Conservation (phyloP, 2,329 filamentous ascomycete species). For the Fusarium clavum region DNA sequence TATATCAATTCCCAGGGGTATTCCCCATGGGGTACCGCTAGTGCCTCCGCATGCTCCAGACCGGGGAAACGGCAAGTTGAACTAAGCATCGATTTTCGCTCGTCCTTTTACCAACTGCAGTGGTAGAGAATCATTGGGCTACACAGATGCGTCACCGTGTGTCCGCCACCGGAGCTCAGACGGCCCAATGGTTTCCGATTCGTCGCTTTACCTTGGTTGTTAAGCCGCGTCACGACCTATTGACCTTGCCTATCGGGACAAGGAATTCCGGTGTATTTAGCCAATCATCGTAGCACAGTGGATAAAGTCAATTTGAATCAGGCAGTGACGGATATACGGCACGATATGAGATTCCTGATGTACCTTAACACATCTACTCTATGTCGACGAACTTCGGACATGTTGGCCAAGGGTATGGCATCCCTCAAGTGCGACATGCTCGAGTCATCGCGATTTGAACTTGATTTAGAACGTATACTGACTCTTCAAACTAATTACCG, state of each 20-base stretch:
- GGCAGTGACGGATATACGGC: not conserved
- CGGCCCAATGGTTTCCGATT: not conserved
- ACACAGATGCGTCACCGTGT: not conserved
- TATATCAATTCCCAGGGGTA: not conserved
- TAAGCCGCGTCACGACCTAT: not conserved
- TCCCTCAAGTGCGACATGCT: not conserved
- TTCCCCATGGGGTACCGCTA: not conserved
- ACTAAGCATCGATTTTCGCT: not conserved
- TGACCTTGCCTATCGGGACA: not conserved
- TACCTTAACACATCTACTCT: not conserved
- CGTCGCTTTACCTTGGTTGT: not conserved
- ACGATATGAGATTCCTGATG: not conserved
- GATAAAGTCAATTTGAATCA: not conserved
- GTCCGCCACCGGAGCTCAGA: not conserved
- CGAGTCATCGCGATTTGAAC: not conserved
- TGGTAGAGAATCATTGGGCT: not conserved
- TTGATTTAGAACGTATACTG: not conserved
- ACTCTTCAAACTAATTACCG: not conserved
- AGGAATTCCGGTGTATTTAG: conserved; percentile 36
- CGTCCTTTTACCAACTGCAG: not conserved
- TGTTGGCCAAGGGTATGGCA: not conserved
- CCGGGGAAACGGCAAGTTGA: not conserved
- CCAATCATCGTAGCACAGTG: not conserved
- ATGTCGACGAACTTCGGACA: not conserved
- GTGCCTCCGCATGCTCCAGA: not conserved